Evolutionary conservation across 306 rosid species (phyloP).

Genomic region (Vachellia pachyceras): DNA sequence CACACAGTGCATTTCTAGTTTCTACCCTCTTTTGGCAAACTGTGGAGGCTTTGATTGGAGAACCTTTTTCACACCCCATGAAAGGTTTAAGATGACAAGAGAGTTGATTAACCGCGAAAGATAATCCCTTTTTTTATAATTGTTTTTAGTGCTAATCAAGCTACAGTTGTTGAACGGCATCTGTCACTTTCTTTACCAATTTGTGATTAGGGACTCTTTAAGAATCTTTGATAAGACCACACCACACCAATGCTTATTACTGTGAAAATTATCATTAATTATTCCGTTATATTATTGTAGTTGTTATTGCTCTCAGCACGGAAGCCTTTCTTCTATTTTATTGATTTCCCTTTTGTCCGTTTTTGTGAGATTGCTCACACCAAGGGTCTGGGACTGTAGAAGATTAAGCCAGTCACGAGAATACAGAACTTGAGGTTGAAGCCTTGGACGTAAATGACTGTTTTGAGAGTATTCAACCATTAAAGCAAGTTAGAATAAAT

Average conservation of each 20-base stretch:
- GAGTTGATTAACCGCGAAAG: background rate
- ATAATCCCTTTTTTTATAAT: background rate
- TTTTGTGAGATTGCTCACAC: background rate
- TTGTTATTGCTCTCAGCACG: background rate
- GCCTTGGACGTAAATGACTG: background rate
- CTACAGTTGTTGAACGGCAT: conserved; percentile 30
- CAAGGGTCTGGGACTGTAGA: background rate
- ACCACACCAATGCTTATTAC: background rate
- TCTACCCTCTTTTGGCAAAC: conserved; percentile 10
- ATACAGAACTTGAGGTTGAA: background rate
- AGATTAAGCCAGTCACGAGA: background rate
- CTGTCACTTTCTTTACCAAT: conserved; percentile 36
- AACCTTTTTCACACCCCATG: conserved; percentile 5
- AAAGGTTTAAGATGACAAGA: background rate
- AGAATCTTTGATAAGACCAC: conserved; percentile 45
- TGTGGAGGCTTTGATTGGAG: conserved; percentile 22
- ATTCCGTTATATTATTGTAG: background rate
- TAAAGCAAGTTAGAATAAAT: background rate
- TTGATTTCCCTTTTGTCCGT: background rate
- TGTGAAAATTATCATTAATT: background rate
- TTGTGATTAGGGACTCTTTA: conserved; percentile 43
- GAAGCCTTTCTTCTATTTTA: background rate
- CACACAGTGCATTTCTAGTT: background rate
- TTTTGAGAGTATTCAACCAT: background rate
- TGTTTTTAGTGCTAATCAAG: conserved; percentile 20